These are phyloP conservation scores for Helotiales sp. DNA, from an alignment of 2,329 filamentous ascomycete species.

Conservation along the genomic window DNA sequence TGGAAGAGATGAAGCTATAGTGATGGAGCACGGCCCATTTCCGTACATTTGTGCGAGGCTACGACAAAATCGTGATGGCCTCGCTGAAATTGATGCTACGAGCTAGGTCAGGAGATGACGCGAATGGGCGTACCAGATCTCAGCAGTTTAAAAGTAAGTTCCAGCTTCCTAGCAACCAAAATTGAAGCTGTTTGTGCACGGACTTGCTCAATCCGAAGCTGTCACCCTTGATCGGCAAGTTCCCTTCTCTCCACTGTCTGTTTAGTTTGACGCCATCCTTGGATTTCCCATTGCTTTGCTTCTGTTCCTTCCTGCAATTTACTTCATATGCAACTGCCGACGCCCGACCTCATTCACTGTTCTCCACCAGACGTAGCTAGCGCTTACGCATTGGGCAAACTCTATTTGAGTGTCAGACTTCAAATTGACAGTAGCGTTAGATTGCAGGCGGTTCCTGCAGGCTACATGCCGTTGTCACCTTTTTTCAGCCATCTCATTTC, in stretches of 20 bases:
- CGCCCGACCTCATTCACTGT: too few relatives aligned
- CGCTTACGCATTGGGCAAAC: too few relatives aligned
- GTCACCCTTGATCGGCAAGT: too few relatives aligned
- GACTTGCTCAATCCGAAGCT: too few relatives aligned
- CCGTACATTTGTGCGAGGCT: background rate
- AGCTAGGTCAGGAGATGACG: background rate
- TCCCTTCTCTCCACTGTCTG: too few relatives aligned
- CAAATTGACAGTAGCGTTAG: background rate
- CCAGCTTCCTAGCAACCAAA: background rate
- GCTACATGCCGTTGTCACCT: background rate
- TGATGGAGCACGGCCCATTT: background rate
- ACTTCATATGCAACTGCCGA: too few relatives aligned
- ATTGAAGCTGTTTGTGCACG: too few relatives aligned
- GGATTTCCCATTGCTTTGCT: too few relatives aligned
- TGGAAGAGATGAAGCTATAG: background rate
- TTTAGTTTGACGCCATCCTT: too few relatives aligned
- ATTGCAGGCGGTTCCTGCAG: too few relatives aligned
- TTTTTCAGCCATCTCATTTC: background rate
- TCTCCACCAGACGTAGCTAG: too few relatives aligned
- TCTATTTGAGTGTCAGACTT: background rate
- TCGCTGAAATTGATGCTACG: background rate
- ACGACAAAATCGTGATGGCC: background rate
- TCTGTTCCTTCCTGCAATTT: too few relatives aligned
- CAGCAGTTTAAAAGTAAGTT: background rate
- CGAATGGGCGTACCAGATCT: background rate